A percentile compares a stretch with the other conserved stretches of the same genome.
phyloP scores from a whole-genome alignment of 140 eudicot species.

The Bidens hawaiensis region DNA sequence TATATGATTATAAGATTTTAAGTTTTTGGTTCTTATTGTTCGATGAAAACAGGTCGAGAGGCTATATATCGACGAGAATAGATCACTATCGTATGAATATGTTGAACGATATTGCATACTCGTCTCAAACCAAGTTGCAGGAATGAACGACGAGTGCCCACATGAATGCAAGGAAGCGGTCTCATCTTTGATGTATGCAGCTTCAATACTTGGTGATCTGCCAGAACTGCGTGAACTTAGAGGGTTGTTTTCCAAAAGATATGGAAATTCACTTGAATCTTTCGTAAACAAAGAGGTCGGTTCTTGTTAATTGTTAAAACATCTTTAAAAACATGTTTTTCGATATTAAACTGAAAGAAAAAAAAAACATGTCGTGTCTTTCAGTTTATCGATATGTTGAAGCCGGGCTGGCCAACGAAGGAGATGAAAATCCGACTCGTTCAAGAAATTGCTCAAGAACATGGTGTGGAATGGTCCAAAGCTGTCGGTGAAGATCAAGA shows the following conservation, averaged over 20 bases:
- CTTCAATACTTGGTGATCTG: conserved; percentile 77
- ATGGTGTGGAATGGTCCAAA: conserved; percentile 40
- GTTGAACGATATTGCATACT: conserved; percentile 42
- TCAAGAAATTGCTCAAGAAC: conserved; percentile 65
- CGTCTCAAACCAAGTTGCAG: conserved; percentile 38
- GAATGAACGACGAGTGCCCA: conserved; percentile 68
- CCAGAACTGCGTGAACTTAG: conserved; percentile 74
- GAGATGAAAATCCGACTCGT: conserved; percentile 62
- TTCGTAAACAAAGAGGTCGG: conserved; percentile 62
- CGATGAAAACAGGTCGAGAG: conserved; percentile 60
- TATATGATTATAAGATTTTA: not conserved
- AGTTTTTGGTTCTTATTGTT: not conserved
- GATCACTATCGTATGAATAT: conserved; percentile 52
- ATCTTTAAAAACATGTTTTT: not conserved
- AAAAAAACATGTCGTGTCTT: not conserved
- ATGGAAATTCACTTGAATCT: conserved; percentile 49
- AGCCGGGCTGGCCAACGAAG: conserved; percentile 34
- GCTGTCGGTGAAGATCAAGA: conserved; percentile 8
- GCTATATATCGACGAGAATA: conserved; percentile 41
- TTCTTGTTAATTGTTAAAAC: not conserved
- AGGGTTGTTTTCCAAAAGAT: conserved; percentile 47
- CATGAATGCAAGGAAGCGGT: conserved; percentile 79
- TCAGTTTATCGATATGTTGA: conserved; percentile 52
- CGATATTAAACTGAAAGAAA: not conserved
- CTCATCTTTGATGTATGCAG: conserved; percentile 66